Percentiles rank a stretch among this genome's conserved stretches.
Evolutionary conservation across 305 asterid species (phyloP).

Genomic region (Fraxinus dipetala): DNA sequence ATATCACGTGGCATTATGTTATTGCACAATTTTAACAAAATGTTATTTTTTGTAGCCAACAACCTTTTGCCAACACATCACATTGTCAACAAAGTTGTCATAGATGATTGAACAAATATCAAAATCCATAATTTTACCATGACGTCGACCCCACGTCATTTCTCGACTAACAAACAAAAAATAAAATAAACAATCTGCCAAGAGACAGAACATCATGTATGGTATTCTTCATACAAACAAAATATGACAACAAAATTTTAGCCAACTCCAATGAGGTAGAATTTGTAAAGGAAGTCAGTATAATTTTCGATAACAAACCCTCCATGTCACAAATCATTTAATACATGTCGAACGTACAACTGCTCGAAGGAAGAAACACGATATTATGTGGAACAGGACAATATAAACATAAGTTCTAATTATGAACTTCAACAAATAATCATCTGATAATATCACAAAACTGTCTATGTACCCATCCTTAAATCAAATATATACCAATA

Average conservation of each 20-base stretch:
- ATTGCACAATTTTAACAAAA: too few species aligned
- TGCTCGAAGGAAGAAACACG: not conserved
- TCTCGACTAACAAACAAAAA: not conserved
- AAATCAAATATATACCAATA: constrained; percentile 15
- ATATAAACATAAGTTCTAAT: not conserved
- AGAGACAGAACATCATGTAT: not conserved
- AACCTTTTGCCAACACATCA: too few species aligned
- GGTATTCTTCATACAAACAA: not conserved
- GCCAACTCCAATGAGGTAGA: not conserved
- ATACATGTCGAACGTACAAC: not conserved
- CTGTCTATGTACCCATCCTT: constrained; percentile 19
- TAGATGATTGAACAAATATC: too few species aligned
- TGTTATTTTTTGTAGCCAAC: too few species aligned
- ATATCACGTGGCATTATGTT: too few species aligned
- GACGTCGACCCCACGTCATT: not conserved
- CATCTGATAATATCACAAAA: constrained; percentile 9
- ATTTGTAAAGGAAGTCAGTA: not conserved
- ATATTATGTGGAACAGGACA: not conserved
- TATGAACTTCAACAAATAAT: not conserved
- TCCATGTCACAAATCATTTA: not conserved
- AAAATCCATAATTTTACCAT: too few species aligned
- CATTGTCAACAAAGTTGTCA: too few species aligned
- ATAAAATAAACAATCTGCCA: not conserved
- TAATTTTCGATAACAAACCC: not conserved
- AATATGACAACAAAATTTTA: not conserved